These are phyloP conservation scores for Fusarium drepaniforme DNA, from an alignment of 2,329 filamentous ascomycete genomes.

Conservation along the genomic window DNA sequence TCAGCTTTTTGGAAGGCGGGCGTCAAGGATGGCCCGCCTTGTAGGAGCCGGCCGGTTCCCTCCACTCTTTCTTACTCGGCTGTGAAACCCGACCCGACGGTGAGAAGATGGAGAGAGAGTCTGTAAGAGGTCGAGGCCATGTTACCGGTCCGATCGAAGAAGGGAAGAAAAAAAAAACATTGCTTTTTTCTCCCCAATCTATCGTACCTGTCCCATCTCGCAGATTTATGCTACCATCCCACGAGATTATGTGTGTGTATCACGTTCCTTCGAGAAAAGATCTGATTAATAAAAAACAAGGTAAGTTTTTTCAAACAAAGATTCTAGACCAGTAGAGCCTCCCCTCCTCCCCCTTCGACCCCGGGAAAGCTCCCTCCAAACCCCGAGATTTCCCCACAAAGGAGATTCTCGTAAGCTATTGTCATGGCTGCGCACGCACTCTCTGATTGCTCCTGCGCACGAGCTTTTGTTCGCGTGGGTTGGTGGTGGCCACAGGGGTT, in stretches of 20 bases:
- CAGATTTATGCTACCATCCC: conserved; percentile 1
- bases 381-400: conserved; percentile 41
- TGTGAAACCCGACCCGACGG: conserved; percentile 9
- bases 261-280: neutral
- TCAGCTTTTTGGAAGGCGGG: neutral
- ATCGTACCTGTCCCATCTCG: conserved; percentile 13
- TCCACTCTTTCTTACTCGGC: neutral
- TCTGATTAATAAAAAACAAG: neutral
- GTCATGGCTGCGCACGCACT: conserved; percentile 1
- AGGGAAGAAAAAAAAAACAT: conserved; percentile 3
- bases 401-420: conserved; percentile 2
- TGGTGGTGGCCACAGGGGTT: conserved; percentile 9
- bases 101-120: neutral
- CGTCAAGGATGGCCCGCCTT: conserved; percentile 2
- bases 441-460: conserved; percentile 3
- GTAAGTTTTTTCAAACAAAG: neutral
- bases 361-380: conserved; percentile 22
- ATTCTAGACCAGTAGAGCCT: conserved; percentile 17
- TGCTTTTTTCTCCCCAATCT: conserved; percentile 8
- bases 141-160: conserved; percentile 4
- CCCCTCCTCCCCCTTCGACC: conserved; percentile 23
- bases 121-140: neutral
- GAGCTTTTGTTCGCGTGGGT: conserved; percentile 5
- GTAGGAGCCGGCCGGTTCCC: conserved; percentile 12
- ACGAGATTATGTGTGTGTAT: neutral